A percentile compares a stretch with the other conserved stretches of the same genome.
Conservation (phyloP, 1,284 basidiomycete genomes). For the Inonotus hispidus region DNA sequence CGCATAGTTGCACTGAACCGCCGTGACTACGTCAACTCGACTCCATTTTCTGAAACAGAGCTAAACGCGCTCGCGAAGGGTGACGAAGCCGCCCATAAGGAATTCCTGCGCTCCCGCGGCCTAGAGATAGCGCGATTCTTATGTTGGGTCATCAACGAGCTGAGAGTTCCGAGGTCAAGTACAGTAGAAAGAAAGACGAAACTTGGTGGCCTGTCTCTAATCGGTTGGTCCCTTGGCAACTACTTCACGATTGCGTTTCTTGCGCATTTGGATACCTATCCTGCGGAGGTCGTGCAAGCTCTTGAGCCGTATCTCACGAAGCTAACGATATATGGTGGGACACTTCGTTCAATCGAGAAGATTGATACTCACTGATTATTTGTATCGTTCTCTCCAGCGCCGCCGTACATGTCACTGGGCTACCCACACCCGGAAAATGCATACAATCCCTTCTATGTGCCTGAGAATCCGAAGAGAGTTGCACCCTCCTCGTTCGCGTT, state of each 20-base stretch:
- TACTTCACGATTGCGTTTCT: constrained; percentile 10
- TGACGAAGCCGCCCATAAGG: constrained; percentile 13
- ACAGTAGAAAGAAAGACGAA: not conserved
- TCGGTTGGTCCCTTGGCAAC: constrained; percentile 19
- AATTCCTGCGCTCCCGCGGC: constrained; percentile 15
- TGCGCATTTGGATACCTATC: not conserved
- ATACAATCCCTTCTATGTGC: constrained; percentile 8
- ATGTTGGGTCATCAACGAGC: constrained; percentile 6
- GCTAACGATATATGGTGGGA: constrained; percentile 12
- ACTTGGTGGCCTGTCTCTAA: constrained; percentile 8
- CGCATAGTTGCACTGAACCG: constrained; percentile 23
- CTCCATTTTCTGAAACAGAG: constrained; percentile 19
- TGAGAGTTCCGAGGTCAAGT: constrained; percentile 3
- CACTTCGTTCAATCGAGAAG: not conserved
- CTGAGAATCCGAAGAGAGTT: constrained; percentile 1
- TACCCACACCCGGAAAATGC: not conserved
- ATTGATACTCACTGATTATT: not conserved
- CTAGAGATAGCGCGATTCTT: constrained; percentile 19
- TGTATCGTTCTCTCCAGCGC: not conserved
- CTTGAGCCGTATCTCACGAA: constrained; percentile 9
- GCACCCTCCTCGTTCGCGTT: not conserved
- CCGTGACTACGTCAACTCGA: constrained; percentile 25
- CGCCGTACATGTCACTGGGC: not conserved
- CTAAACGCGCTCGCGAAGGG: constrained; percentile 13
- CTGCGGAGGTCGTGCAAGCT: not conserved